phyloP scores from a whole-genome alignment of 768 basidiomycete genomes.

The Gloeopeniophorella convolvens region DNA sequence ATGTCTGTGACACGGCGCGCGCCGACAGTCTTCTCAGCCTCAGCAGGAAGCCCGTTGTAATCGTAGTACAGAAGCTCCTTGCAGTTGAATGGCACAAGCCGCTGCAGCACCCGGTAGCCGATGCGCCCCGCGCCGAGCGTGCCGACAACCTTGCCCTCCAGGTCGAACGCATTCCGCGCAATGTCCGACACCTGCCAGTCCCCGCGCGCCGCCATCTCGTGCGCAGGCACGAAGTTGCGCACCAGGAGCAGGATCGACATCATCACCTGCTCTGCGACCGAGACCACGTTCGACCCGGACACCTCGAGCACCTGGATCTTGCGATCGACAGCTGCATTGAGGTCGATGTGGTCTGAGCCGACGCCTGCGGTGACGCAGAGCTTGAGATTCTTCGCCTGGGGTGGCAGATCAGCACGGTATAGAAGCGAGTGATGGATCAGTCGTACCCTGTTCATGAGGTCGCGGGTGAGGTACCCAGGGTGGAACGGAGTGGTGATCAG shows the following conservation, averaged over 20 bases:
- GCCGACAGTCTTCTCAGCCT: too few species aligned
- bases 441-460: constrained; percentile 23
- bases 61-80: too few species aligned
- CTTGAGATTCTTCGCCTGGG: too few species aligned
- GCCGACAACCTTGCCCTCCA: constrained; percentile 43
- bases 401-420: constrained; percentile 53
- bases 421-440: not conserved
- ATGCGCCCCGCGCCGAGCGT: too few species aligned
- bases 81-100: too few species aligned
- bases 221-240: too few species aligned
- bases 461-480: too few species aligned
- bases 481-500: constrained; percentile 29
- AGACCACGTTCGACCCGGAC: too few species aligned
- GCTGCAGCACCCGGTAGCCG: too few species aligned
- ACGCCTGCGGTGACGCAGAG: constrained; percentile 84
- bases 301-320: constrained; percentile 72
- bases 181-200: constrained; percentile 37
- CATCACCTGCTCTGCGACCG: constrained; percentile 38
- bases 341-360: constrained; percentile 78
- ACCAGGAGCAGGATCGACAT: constrained; percentile 41
- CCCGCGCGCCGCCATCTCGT: constrained; percentile 32
- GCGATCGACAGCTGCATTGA: constrained; percentile 72
- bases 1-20: too few species aligned
- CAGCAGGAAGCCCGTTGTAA: too few species aligned
- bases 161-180: constrained; percentile 37